Percentiles rank a stretch among this genome's conserved stretches.
These are phyloP conservation scores for Echinosophora koreensis DNA, from an alignment of 306 rosid genomes.

Conservation along the genomic window DNA sequence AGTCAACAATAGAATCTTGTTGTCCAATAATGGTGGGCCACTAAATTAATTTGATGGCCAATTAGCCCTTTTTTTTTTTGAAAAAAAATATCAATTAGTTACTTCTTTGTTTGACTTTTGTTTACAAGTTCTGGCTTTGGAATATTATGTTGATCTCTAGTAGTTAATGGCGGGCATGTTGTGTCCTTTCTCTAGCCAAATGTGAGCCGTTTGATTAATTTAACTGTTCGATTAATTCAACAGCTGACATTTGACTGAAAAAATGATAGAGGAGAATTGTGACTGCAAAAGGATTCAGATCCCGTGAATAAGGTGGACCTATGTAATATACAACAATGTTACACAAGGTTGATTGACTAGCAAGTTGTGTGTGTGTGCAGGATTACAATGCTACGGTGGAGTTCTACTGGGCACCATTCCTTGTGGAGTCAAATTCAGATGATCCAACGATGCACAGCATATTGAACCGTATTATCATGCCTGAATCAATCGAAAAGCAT, in stretches of 20 bases:
- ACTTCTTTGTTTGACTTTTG: conserved; percentile 26
- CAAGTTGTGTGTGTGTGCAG: conserved; percentile 48
- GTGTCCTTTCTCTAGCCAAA: too few species aligned
- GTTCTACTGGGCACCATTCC: conserved; percentile 96
- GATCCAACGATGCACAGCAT: conserved; percentile 91
- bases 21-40: conserved; percentile 11
- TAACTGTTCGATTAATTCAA: too few species aligned
- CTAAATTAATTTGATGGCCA: conserved; percentile 24
- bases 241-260: too few species aligned
- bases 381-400: conserved; percentile 89
- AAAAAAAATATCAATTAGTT: background rate
- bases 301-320: background rate
- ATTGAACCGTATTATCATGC: conserved; percentile 84
- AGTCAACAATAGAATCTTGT: background rate
- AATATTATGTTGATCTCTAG: conserved; percentile 11
- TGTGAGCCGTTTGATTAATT: too few species aligned
- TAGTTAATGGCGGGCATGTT: conserved; percentile 24
- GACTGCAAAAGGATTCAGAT: too few species aligned
- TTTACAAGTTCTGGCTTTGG: conserved; percentile 23
- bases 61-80: conserved; percentile 22
- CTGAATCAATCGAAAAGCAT: conserved; percentile 88
- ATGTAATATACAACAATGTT: background rate
- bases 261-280: too few species aligned
- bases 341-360: background rate
- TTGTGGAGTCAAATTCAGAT: conserved; percentile 96